phyloP scores from a whole-genome alignment of 2,329 filamentous ascomycete genomes.

The Sporothrix protearum region DNA sequence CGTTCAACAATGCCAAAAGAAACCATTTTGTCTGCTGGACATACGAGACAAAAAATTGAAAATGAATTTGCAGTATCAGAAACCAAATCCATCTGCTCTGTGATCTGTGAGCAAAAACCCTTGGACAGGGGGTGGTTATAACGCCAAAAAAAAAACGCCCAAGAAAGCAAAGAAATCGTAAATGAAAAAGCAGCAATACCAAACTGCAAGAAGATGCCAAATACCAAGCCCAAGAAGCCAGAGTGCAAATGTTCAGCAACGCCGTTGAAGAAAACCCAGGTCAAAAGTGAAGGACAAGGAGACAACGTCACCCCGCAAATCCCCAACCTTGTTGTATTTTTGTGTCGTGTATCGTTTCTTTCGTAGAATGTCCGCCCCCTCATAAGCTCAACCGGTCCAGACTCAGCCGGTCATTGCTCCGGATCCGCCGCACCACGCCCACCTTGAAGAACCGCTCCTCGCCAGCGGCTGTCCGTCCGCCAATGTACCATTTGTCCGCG shows the following conservation, averaged over 20 bases:
- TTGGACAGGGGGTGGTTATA: not conserved
- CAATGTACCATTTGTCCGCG: conserved; percentile 78
- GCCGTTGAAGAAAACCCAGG: not conserved
- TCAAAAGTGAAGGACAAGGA: not conserved
- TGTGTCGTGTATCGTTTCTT: conserved; percentile 6
- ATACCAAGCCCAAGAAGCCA: not conserved
- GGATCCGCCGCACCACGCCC: conserved; percentile 67
- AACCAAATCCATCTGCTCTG: not conserved
- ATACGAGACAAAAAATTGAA: not conserved
- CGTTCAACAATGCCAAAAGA: not conserved
- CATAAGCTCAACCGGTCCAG: conserved; percentile 61
- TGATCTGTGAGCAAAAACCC: conserved; percentile 14
- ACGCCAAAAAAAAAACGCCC: not conserved
- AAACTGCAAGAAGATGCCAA: not conserved
- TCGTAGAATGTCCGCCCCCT: not conserved
- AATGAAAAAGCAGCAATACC: not conserved
- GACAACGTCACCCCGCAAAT: not conserved
- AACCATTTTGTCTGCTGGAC: not conserved
- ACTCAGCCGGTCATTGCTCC: conserved; percentile 71
- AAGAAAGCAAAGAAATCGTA: not conserved
- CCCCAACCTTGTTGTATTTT: not conserved
- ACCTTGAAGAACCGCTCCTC: conserved; percentile 80
- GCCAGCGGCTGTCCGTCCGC: conserved; percentile 69
- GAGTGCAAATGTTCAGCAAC: not conserved
- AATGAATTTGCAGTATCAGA: not conserved